Evolutionary conservation across 345 rosid species (phyloP), one percentile per base, ranked within the genome.

Genomic region (Garcia nutans): DNA sequence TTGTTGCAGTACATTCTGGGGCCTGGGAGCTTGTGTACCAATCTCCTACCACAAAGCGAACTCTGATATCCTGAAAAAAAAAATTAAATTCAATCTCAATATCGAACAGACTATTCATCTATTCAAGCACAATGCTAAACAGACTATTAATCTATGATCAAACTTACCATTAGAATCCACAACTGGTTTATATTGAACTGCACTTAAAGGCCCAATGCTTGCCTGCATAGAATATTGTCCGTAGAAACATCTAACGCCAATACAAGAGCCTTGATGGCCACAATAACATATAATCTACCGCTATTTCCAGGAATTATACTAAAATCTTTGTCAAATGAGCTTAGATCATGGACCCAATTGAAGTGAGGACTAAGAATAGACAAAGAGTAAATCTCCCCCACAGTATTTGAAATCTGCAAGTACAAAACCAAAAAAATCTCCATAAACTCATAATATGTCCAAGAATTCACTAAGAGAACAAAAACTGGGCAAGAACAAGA

Each of bases 371-470:
- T 85, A 26, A 80, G 91, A 61, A 89, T 68, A 52, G 96, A 91
- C 85, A 95, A n/a, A 8, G 96, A 89, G 72, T 95, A 93, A 73
- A 95, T 81, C 82, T 93, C 94, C 52, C 96, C 98, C 64, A 83
- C 82, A 49, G 81, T 89, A 71, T 89, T 95, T 45, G 96, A 86
- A 45, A 95, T 84, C 99, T 93, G 87, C 86, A 84, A 28, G 68
- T 3, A 12, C 49, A 56, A 59, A 41, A 68, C 10, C 9, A 7
- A 45, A 7, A 45, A 45, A 10, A 45, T 0, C 49, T 45, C 49
- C 17, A 26, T 24, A 56, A 20, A 37, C 11, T 56, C 59, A n/a
- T 12, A 41, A 11, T 13, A 23, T 9, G 20, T 59, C 57, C 52
- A 19, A 10, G 33, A 66, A 63, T 45, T 44, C 5, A 26, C 24